phyloP scores from a whole-genome alignment of 2,329 filamentous ascomycete species.

The Ophiocordyceps robertsii region DNA sequence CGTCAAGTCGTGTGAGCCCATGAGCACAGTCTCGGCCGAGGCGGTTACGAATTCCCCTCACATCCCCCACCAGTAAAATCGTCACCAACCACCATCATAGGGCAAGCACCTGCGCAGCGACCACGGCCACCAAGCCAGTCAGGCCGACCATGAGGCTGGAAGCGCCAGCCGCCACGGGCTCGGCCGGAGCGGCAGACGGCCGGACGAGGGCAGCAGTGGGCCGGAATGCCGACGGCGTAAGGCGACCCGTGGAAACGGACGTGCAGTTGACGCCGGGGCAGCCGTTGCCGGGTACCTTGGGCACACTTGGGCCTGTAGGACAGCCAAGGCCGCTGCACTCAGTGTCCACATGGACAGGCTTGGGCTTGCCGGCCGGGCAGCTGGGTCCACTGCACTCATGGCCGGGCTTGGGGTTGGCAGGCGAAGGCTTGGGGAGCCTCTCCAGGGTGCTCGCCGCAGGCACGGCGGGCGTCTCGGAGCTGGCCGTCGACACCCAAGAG shows the following conservation, averaged over 20 bases:
- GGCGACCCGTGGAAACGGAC: constrained; percentile 8
- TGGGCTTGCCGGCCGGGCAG: constrained; percentile 2
- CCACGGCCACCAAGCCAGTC: constrained; percentile 11
- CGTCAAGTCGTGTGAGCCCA: no score
- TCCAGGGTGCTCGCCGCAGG: constrained; percentile 4
- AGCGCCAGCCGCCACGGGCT: constrained; percentile 34
- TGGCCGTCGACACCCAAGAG: constrained; percentile 4
- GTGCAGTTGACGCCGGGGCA: constrained; percentile 3
- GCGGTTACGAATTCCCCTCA: no score
- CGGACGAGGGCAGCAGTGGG: constrained; percentile 3
- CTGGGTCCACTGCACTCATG: constrained; percentile 13
- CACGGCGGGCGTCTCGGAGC: neutral
- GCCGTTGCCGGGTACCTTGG: constrained; percentile 1
- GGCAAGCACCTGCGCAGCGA: constrained; percentile 13
- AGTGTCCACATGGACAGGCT: constrained; percentile 3
- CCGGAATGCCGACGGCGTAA: constrained; percentile 2
- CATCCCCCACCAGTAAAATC: no score
- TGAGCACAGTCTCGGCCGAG: no score
- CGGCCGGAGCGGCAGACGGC: constrained; percentile 11
- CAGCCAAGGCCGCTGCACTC: constrained; percentile 12
- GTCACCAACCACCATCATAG: constrained; percentile 8
- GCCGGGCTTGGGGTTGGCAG: constrained; percentile 7
- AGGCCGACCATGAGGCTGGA: constrained; percentile 13
- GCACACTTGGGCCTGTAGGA: neutral
- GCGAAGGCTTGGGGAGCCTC: constrained; percentile 8